Evolutionary conservation across 768 basidiomycete species (phyloP).

Genomic region (Cubamyces sp.): DNA sequence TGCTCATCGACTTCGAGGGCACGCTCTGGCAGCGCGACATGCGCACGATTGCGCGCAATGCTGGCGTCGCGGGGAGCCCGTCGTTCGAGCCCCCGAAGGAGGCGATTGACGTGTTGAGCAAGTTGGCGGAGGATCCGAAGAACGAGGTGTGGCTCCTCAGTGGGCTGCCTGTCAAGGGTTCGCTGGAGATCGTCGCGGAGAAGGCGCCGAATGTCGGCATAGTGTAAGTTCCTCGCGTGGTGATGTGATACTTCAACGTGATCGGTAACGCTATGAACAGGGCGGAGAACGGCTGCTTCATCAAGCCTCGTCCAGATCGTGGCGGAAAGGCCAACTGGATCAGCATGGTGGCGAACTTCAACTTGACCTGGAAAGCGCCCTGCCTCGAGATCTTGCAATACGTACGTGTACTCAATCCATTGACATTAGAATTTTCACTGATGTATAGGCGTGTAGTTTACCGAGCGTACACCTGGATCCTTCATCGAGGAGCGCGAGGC

Average conservation of each 20-base stretch:
- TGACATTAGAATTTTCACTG: background rate
- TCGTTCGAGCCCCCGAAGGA: slow-evolving; percentile 44
- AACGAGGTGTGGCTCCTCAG: slow-evolving; percentile 87
- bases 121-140: slow-evolving; percentile 60
- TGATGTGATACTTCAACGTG: slow-evolving; percentile 1
- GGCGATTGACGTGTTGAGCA: slow-evolving; percentile 53
- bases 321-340: slow-evolving; percentile 59
- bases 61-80: slow-evolving; percentile 13
- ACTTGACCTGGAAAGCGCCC: slow-evolving; percentile 78
- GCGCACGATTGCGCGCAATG: slow-evolving; percentile 27
- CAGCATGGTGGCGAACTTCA: slow-evolving; percentile 78
- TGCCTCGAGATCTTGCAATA: slow-evolving; percentile 86
- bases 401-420: slow-evolving; percentile 49
- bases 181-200: slow-evolving; percentile 64
- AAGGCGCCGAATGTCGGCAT: slow-evolving; percentile 72
- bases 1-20: slow-evolving; percentile 81
- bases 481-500: slow-evolving; percentile 85
- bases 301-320: slow-evolving; percentile 54
- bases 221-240: slow-evolving; percentile 51
- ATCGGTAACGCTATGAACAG: slow-evolving; percentile 38
- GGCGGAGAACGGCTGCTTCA: slow-evolving; percentile 88
- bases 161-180: slow-evolving; percentile 65
- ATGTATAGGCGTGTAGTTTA: slow-evolving; percentile 56
- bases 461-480: slow-evolving; percentile 85
- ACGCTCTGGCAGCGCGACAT: slow-evolving; percentile 74